phyloP scores from a whole-genome alignment of 352 stramenopile genomes.

The Thalassiosira mediterranea region DNA sequence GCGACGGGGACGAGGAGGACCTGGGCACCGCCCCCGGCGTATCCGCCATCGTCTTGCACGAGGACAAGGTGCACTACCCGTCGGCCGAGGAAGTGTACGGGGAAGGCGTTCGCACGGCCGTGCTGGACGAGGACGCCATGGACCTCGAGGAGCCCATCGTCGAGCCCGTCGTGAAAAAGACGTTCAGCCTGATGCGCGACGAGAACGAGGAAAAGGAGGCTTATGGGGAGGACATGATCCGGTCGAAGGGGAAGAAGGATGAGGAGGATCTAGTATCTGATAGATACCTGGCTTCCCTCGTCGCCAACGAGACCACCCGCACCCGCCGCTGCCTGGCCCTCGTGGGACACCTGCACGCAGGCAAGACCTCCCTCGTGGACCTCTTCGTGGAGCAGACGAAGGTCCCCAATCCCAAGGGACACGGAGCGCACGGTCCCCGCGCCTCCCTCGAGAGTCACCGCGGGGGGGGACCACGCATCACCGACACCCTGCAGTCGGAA shows the following conservation, averaged over 20 bases:
- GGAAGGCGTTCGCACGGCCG: constrained; percentile 92
- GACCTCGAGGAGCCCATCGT: constrained; percentile 98
- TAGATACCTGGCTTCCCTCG: constrained; percentile 63
- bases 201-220: constrained; percentile 36
- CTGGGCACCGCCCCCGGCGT: constrained; percentile 52
- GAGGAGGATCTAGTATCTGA: constrained; percentile 67
- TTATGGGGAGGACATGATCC: constrained; percentile 40
- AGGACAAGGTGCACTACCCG: constrained; percentile 99
- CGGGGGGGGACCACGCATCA: constrained; percentile 88
- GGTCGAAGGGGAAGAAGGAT: constrained; percentile 16
- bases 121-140: constrained; percentile 99
- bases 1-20: constrained; percentile 38
- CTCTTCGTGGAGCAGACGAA: constrained; percentile 79
- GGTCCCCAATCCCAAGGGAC: constrained; percentile 28
- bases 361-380: constrained; percentile 85
- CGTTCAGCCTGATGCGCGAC: constrained; percentile 76
- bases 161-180: constrained; percentile 93
- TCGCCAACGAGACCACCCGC: constrained; percentile 85
- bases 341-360: constrained; percentile 94
- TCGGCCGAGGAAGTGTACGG: constrained; percentile 95
- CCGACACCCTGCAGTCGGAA: constrained; percentile 95
- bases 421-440: constrained; percentile 48
- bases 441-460: constrained; percentile 54
- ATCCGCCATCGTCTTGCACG: constrained; percentile 96
- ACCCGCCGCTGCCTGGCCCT: constrained; percentile 93